A percentile compares a stretch with the other conserved stretches of the same genome.
These are phyloP conservation scores for Pharnaceum exiguum DNA, from an alignment of 148 eudicot genomes.

Conservation along the genomic window DNA sequence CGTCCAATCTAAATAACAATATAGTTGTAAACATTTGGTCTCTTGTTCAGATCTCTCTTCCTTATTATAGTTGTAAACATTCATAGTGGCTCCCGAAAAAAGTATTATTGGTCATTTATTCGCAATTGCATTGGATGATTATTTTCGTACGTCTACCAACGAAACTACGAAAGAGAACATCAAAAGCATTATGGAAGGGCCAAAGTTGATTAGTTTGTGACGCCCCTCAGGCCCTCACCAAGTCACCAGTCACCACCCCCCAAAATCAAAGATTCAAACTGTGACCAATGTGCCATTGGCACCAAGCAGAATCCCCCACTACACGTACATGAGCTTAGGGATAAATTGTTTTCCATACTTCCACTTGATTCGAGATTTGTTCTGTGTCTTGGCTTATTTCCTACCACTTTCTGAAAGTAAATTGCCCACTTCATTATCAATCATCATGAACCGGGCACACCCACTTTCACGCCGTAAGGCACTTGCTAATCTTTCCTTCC, in stretches of 20 bases:
- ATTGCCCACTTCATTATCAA: not conserved
- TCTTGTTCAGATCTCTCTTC: no score
- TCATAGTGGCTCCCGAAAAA: no score
- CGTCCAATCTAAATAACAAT: no score
- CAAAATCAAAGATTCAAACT: not conserved
- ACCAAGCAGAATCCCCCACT: not conserved
- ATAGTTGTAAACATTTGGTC: no score
- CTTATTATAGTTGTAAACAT: no score
- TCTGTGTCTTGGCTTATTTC: not conserved
- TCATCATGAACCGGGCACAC: conserved; percentile 1
- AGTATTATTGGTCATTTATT: no score
- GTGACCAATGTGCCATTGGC: not conserved
- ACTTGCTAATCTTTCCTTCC: not conserved
- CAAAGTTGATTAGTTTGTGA: not conserved
- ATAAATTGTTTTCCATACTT: not conserved
- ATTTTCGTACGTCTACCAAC: no score
- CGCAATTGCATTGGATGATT: no score
- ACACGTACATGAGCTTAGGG: not conserved
- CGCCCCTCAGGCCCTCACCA: no score
- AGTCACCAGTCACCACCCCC: no score
- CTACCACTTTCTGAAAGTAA: not conserved
- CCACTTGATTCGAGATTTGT: not conserved
- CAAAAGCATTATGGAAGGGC: not conserved
- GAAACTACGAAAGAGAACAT: not conserved
- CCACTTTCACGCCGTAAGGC: not conserved